Evolutionary conservation across 1,139 yeast genomes (phyloP).

Genomic region (Yamadazyma spencermartinsiae): DNA sequence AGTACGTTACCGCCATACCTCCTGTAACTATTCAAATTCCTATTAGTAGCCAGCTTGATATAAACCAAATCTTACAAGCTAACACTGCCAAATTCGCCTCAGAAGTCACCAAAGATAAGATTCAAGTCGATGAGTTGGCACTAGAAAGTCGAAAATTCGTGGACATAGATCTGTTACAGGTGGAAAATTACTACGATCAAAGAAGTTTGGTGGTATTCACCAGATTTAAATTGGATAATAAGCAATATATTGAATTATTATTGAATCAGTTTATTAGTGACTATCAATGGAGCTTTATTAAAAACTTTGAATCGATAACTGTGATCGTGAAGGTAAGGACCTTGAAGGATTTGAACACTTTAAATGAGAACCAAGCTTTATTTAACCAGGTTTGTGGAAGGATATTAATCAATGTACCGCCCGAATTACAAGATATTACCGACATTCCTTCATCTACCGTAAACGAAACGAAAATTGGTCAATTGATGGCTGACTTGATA

Average conservation of each 20-base stretch:
- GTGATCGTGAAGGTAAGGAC: conserved; percentile 16
- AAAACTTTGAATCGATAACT: conserved; percentile 11
- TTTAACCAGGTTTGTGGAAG: conserved; percentile 8
- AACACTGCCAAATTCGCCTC: conserved; percentile 24
- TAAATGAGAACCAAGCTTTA: conserved; percentile 6
- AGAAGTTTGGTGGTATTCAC: conserved; percentile 34
- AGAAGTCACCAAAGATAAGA: conserved; percentile 7
- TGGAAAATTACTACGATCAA: conserved; percentile 35
- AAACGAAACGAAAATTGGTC: neutral
- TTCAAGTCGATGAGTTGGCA: conserved; percentile 11
- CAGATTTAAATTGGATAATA: conserved; percentile 34
- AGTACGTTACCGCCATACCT: conserved; percentile 8
- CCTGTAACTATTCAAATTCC: conserved; percentile 21
- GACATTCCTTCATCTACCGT: neutral
- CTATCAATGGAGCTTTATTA: conserved; percentile 14
- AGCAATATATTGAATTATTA: conserved; percentile 29
- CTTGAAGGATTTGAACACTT: conserved; percentile 7
- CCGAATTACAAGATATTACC: conserved; percentile 1
- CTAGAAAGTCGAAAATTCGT: conserved; percentile 16
- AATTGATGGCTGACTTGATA: neutral
- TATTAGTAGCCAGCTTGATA: conserved; percentile 23
- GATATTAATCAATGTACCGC: conserved; percentile 7
- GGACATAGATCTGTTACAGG: conserved; percentile 21
- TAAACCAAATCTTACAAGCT: conserved; percentile 21
- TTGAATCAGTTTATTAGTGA: conserved; percentile 14